Base-by-base conservation (phyloP, 2,329 filamentous ascomycete genomes). In the Capronia americana region DNA sequence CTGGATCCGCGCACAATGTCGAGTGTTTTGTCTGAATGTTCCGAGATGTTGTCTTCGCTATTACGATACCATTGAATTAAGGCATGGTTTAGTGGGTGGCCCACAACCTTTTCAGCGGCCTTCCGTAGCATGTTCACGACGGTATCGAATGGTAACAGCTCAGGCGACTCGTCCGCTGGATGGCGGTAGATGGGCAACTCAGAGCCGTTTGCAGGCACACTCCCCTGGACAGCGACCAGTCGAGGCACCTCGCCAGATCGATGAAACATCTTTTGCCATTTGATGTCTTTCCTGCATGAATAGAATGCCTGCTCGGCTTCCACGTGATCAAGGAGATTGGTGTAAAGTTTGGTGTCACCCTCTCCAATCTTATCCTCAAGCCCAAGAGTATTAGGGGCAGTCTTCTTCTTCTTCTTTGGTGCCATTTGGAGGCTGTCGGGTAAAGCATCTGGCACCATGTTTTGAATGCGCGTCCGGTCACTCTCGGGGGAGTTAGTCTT, bases 11-110 rank as follows among this genome's bases (percentile, higher is more conserved):
- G 87, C 12, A 88, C 88, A 64, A 99, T 95, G 76, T 99, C 95
- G 26, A 99, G 83, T 0, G 94, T 97, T 80, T 99, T 99, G 77
- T 99, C 95, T 46, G 92, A 96, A 75, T 99, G 95, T 76, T 99
- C 95, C 0, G 92, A 95, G 69, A 99, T 99, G 76, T 92, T 92
- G 78, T 99, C 95, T 56, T 87, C 88, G 2, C 94, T 92, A 71
- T 86, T 85, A n/a, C 95, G 91, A 75, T 99, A 99, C 65, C 93
- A 86, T 75, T 99, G 95, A 54, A 99, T 96, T 56, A 99, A 81
- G 0, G 89, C 93, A 76, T 99, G 95, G 74, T 99, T 99, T 50
- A 99, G 79, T 0, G 86, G 81, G 74, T 98, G 95, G 0, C 91
- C 90, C 1, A 96, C 84, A 17, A 87, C 81, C 63, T 85, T 83